Evolutionary conservation across 495 filamentous ascomycete genomes (phyloP).

Genomic region (Bathelium albidoporum): DNA sequence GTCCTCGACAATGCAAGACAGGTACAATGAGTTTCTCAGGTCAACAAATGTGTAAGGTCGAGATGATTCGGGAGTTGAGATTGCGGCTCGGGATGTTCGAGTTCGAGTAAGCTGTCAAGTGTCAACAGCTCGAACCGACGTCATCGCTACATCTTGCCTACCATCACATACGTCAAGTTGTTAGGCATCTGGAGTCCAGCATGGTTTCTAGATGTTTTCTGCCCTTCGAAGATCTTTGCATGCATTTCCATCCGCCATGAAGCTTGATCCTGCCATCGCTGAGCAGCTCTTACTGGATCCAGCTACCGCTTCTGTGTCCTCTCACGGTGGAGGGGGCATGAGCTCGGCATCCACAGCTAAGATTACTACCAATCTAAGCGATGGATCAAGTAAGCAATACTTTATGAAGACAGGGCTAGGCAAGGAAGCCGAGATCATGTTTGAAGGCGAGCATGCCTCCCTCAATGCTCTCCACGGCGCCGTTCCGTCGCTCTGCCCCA

Average conservation of each 20-base stretch:
- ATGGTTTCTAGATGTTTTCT: background rate
- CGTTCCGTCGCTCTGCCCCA: slow-evolving; percentile 65
- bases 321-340: slow-evolving; percentile 64
- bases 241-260: slow-evolving; percentile 25
- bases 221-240: background rate
- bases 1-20: background rate
- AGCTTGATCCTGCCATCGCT: slow-evolving; percentile 33
- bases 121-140: background rate
- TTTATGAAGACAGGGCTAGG: slow-evolving; percentile 75
- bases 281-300: slow-evolving; percentile 56
- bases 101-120: background rate
- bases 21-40: background rate
- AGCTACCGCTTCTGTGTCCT: slow-evolving; percentile 41
- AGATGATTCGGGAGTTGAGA: background rate
- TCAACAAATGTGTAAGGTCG: background rate
- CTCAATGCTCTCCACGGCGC: slow-evolving; percentile 66
- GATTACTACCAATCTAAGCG: slow-evolving; percentile 43
- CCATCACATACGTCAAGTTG: background rate
- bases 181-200: background rate
- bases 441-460: slow-evolving; percentile 68
- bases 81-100: background rate
- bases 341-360: slow-evolving; percentile 54
- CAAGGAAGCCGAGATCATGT: slow-evolving; percentile 61
- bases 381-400: slow-evolving; percentile 49
- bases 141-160: background rate